Evolutionary conservation across 306 rosid genomes (phyloP).

Genomic region (Spatholobus suberectus): DNA sequence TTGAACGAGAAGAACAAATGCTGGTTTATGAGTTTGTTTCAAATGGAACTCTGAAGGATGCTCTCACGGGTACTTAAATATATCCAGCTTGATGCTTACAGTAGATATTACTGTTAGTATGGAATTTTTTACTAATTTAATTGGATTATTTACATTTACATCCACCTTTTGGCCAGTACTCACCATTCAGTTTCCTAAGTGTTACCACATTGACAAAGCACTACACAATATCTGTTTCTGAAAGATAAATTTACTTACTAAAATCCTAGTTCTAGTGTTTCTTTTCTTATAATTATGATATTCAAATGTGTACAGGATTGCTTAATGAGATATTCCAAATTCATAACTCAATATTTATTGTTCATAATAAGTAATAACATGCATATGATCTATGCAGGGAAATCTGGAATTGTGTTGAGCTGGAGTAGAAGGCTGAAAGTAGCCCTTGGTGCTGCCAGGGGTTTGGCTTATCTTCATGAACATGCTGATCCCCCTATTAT

Average conservation of each 20-base stretch:
- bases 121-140: background rate
- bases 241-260: background rate
- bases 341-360: background rate
- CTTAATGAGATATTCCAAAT: background rate
- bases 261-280: background rate
- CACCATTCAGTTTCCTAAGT: background rate
- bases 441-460: slow-evolving; percentile 67
- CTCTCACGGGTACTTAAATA: slow-evolving; percentile 51
- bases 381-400: slow-evolving; percentile 49
- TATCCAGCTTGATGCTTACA: background rate
- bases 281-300: background rate
- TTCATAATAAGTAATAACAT: background rate
- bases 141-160: background rate
- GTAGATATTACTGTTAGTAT: background rate
- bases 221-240: background rate
- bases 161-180: background rate
- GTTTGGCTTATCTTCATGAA: slow-evolving; percentile 74
- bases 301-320: background rate
- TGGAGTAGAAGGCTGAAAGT: slow-evolving; percentile 66
- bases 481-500: slow-evolving; percentile 70
- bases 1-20: slow-evolving; percentile 62
- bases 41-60: slow-evolving; percentile 61
- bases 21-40: slow-evolving; percentile 59
- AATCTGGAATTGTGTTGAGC: slow-evolving; percentile 49
- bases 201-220: background rate